phyloP scores from a whole-genome alignment of 2,329 filamentous ascomycete species.

The Aspergillus brunneoviolaceus region DNA sequence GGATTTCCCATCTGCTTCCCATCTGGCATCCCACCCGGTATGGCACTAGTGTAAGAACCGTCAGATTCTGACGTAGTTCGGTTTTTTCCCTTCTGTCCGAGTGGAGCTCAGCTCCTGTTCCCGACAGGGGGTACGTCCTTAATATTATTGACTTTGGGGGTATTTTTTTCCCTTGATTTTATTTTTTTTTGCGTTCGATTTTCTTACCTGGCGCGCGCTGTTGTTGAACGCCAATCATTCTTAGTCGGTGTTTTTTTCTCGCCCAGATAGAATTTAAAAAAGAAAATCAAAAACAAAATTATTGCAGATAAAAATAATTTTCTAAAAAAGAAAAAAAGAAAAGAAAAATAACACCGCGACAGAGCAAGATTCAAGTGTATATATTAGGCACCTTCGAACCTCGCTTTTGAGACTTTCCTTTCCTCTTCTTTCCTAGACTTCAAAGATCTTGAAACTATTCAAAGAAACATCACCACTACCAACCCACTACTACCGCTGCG shows the following conservation, averaged over 20 bases:
- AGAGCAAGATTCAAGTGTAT: constrained; percentile 6
- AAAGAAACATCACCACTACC: neutral
- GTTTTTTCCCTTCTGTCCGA: constrained; percentile 16
- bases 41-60: constrained; percentile 16
- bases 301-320: constrained; percentile 7
- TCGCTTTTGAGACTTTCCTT: constrained; percentile 12
- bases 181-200: constrained; percentile 6
- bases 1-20: neutral
- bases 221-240: constrained; percentile 12
- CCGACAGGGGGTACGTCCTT: constrained; percentile 17
- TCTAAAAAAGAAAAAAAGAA: constrained; percentile 13
- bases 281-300: constrained; percentile 2
- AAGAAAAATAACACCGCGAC: constrained; percentile 6
- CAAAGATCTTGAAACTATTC: constrained; percentile 1
- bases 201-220: constrained; percentile 9
- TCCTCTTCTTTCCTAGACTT: constrained; percentile 5
- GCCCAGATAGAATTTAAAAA: neutral
- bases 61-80: constrained; percentile 22
- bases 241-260: constrained; percentile 8
- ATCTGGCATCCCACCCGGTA: constrained; percentile 17
- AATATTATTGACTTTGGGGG: constrained; percentile 4
- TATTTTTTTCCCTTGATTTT: constrained; percentile 10
- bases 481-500: constrained; percentile 2
- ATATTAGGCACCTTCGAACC: constrained; percentile 23
- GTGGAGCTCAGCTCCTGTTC: constrained; percentile 23